Conservation (phyloP, 805 yeast species). For the Sporopachydermia quercuum region DNA sequence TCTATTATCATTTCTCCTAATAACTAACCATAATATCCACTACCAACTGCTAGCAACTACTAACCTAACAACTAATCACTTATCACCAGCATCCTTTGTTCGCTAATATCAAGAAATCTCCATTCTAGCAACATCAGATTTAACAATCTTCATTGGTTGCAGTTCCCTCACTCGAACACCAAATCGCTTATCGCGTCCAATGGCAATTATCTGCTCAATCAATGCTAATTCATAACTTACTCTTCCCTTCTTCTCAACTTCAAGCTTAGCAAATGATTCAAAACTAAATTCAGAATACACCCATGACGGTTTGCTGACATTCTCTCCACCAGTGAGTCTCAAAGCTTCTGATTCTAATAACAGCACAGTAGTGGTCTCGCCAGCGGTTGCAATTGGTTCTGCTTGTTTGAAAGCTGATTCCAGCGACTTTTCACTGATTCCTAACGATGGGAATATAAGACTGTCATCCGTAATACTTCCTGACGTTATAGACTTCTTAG, state of each 20-base stretch:
- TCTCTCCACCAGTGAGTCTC: slow-evolving; percentile 69
- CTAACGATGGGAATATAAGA: slow-evolving; percentile 60
- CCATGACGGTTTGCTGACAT: slow-evolving; percentile 67
- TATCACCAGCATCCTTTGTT: no score
- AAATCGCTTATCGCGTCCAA: background rate
- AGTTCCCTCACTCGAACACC: background rate
- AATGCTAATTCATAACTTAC: background rate
- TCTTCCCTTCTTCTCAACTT: background rate
- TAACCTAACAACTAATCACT: no score
- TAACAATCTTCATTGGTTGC: background rate
- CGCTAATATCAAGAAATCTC: no score
- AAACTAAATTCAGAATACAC: slow-evolving; percentile 33
- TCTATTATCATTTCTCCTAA: no score
- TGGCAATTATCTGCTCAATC: background rate
- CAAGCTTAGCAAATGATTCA: background rate
- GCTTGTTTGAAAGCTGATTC: slow-evolving; percentile 40
- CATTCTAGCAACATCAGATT: background rate
- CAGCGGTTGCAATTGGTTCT: slow-evolving; percentile 43
- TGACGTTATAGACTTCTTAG: slow-evolving; percentile 18
- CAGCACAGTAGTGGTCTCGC: slow-evolving; percentile 68
- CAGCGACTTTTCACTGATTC: slow-evolving; percentile 53
- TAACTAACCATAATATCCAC: no score
- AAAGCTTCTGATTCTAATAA: slow-evolving; percentile 46
- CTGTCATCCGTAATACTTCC: slow-evolving; percentile 51
- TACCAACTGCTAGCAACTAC: no score